Evolutionary conservation across 2,329 filamentous ascomycete genomes (phyloP), one percentile per base, ranked within the genome.

Genomic region (Fusarium hainanense): DNA sequence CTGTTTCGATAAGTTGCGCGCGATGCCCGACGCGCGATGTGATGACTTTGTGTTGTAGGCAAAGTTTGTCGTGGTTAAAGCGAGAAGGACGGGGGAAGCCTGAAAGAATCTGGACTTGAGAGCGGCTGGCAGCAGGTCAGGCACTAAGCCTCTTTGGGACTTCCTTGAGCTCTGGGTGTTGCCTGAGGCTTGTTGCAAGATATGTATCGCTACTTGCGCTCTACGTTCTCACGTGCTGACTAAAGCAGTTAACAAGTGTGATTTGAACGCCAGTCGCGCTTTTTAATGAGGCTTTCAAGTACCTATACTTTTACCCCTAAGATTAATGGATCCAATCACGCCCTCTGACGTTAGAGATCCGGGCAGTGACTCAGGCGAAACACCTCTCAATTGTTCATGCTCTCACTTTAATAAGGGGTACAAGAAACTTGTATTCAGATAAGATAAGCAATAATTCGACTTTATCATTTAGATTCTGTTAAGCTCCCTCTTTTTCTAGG

Each of bases 11-110:
- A 68, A 72, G 77, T 72, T 76, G 77, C 78, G 80, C 79, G 79
- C 81, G 82, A 82, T 82, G 81, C 79, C 80, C 81, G 85, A 84
- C 84, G 83, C 85, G 87, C 82, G 82, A 82, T 80, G 79, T 81
- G 82, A 83, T 85, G 81, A 74, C 66, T 77, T 79, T 75, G 75
- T 70, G 73, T 71, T 71, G 64, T 67, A 71, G 75, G 76, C 79
- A 79, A 77, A 78, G 77, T 82, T 82, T 80, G 80, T 81, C 80
- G 80, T 79, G 78, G 80, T 79, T 79, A 77, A 82, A 77, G 78
- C 76, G 78, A 79, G 79, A 77, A 77, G 74, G 71, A 70, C 68
- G 70, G 76, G 77, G 77, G 77, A 78, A 75, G 77, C 77, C 74
- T 75, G 79, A 81, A 82, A 83, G 80, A 81, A 79, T 81, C 81